Percentiles rank a stretch among this genome's conserved stretches.
Conservation (phyloP, 352 stramenopile species). For the Pythium dissimile region DNA sequence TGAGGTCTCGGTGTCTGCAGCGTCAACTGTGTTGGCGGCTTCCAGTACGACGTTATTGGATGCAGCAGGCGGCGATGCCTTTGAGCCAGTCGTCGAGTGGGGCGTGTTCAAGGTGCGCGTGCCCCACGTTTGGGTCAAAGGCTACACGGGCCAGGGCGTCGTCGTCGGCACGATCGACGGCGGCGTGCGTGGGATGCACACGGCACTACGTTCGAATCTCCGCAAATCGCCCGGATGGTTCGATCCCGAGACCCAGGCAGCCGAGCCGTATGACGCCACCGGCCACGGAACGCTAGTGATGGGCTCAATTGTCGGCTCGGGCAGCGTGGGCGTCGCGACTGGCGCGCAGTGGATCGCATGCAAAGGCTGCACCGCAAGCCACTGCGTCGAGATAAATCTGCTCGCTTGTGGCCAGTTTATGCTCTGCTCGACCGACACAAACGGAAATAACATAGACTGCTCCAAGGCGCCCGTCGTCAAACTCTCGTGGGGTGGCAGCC, state of each 20-base stretch:
- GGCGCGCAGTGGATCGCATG: conserved; percentile 14
- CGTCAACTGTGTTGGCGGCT: background rate
- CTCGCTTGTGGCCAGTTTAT: conserved; percentile 29
- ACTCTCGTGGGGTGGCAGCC: conserved; percentile 20
- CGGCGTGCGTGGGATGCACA: conserved; percentile 25
- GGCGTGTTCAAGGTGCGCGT: conserved; percentile 24
- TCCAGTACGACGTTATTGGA: too few species aligned
- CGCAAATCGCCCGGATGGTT: conserved; percentile 22
- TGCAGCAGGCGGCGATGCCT: too few species aligned
- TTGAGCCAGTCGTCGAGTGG: conserved; percentile 15
- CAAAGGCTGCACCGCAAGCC: conserved; percentile 16
- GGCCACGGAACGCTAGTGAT: conserved; percentile 16
- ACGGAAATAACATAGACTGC: conserved; percentile 25
- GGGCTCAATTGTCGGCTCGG: background rate
- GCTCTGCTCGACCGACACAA: conserved; percentile 18
- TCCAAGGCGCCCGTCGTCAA: conserved; percentile 22
- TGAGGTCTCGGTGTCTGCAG: background rate
- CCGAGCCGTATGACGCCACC: conserved; percentile 10
- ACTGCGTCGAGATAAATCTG: conserved; percentile 17
- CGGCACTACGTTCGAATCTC: conserved; percentile 21
- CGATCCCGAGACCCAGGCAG: conserved; percentile 22
- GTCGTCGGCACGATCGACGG: conserved; percentile 30
- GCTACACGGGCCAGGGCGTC: conserved; percentile 19
- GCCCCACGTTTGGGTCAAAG: conserved; percentile 21
- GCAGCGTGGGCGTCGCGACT: background rate